phyloP scores from a whole-genome alignment of 2,329 filamentous ascomycete genomes.

The Penicillium griseofulvum region DNA sequence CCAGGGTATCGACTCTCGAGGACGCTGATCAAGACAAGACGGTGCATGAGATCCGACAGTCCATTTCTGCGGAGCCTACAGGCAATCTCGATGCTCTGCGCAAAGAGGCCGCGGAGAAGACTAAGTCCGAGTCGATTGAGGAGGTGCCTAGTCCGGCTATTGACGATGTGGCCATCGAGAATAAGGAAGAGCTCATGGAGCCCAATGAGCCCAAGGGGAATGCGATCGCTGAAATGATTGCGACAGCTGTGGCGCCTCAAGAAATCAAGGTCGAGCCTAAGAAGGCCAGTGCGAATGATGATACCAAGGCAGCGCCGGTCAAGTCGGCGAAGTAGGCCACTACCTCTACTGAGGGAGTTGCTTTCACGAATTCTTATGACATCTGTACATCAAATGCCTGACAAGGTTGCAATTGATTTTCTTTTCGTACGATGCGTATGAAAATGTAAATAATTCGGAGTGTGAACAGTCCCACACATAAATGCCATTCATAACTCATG shows the following conservation, averaged over 20 bases:
- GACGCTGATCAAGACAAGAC: conserved; percentile 36
- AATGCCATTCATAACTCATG: conserved; percentile 23
- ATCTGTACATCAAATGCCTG: conserved; percentile 17
- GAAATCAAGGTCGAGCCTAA: conserved; percentile 1
- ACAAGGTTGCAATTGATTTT: not conserved
- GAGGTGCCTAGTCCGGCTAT: conserved; percentile 14
- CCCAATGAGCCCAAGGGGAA: conserved; percentile 5
- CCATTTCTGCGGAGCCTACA: conserved; percentile 30
- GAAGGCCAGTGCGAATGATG: conserved; percentile 10
- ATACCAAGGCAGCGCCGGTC: conserved; percentile 5
- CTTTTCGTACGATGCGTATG: not conserved
- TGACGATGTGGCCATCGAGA: not conserved
- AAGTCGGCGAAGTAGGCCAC: conserved; percentile 12
- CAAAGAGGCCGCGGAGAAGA: conserved; percentile 27
- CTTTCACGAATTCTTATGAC: conserved; percentile 20
- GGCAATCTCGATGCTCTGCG: conserved; percentile 30
- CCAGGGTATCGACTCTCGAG: conserved; percentile 35
- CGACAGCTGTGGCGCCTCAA: not conserved
- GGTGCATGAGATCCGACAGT: conserved; percentile 38
- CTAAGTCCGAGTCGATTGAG: conserved; percentile 25
- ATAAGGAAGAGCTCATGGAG: conserved; percentile 6
- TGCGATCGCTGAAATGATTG: conserved; percentile 6
- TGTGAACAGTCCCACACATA: conserved; percentile 3
- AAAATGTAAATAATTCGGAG: not conserved
- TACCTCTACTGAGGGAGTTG: conserved; percentile 15